phyloP scores from a whole-genome alignment of 148 eudicot genomes.

The Dysphania ambrosioides region DNA sequence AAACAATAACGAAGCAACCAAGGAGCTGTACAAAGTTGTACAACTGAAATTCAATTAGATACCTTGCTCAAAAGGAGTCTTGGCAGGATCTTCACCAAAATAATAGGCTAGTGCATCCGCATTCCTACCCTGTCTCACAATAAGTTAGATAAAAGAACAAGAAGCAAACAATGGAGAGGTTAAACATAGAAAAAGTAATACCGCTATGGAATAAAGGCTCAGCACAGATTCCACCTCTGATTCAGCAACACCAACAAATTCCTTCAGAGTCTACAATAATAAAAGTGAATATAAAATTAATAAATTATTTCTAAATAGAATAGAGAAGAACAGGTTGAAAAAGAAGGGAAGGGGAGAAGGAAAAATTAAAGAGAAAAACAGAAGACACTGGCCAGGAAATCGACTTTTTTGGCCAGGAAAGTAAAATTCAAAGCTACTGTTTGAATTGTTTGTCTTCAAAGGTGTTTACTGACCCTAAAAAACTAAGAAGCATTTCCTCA shows the following conservation, averaged over 20 bases:
- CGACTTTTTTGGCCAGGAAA: no score
- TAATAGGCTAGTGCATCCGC: constrained; percentile 88
- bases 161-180: constrained; percentile 17
- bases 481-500: no score
- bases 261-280: constrained; percentile 62
- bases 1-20: background rate
- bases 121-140: constrained; percentile 73
- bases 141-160: constrained; percentile 26
- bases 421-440: background rate
- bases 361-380: no score
- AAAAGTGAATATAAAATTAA: no score
- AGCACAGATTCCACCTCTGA: constrained; percentile 70
- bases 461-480: no score
- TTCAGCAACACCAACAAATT: constrained; percentile 64
- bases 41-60: background rate
- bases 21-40: background rate
- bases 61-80: constrained; percentile 98
- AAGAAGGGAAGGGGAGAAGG: background rate
- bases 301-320: background rate
- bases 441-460: no score
- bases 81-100: constrained; percentile 95
- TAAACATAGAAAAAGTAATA: constrained; percentile 33
- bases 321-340: background rate
- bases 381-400: no score
- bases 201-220: constrained; percentile 70